phyloP scores from a whole-genome alignment of 1,284 basidiomycete species.

The Amylostereum areolatum region DNA sequence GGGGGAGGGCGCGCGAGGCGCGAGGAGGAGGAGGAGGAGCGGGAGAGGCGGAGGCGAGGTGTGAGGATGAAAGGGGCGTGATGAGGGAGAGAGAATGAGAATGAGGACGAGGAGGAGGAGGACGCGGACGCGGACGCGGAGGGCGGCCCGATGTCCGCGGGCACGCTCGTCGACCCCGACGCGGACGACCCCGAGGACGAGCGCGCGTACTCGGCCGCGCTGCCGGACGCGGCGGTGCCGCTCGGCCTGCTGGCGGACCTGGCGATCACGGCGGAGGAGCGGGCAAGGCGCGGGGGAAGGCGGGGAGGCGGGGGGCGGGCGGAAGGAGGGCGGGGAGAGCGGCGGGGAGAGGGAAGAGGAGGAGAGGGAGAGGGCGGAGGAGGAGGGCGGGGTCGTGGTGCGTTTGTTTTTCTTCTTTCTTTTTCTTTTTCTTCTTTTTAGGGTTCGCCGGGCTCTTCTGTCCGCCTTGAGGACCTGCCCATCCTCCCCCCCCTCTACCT shows the following conservation, averaged over 20 bases:
- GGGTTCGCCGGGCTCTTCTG: too few species aligned
- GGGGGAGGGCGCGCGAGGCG: slow-evolving; percentile 12
- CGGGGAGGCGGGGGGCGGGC: slow-evolving; percentile 27
- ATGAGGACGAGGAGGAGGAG: slow-evolving; percentile 10
- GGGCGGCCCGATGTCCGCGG: slow-evolving; percentile 8
- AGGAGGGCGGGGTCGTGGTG: slow-evolving; percentile 64
- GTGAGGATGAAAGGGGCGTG: not conserved
- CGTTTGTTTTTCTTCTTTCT: slow-evolving; percentile 20
- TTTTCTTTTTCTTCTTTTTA: too few species aligned
- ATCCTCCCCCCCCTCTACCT: too few species aligned
- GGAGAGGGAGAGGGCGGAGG: slow-evolving; percentile 31
- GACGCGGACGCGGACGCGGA: slow-evolving; percentile 28
- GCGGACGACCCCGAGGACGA: too few species aligned
- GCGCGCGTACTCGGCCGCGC: slow-evolving; percentile 35
- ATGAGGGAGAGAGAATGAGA: not conserved
- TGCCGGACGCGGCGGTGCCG: slow-evolving; percentile 66
- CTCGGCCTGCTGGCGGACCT: slow-evolving; percentile 69
- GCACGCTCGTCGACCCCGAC: slow-evolving; percentile 15
- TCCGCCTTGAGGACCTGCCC: too few species aligned
- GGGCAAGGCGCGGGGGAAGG: slow-evolving; percentile 29
- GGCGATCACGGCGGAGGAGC: slow-evolving; percentile 56
- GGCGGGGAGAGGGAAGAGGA: slow-evolving; percentile 23
- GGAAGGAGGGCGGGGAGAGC: too few species aligned
- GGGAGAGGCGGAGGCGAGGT: slow-evolving; percentile 4
- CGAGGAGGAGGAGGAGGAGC: slow-evolving; percentile 14